Percentiles rank a stretch among this genome's conserved stretches.
These are phyloP conservation scores for Ascochyta clinopodiicola DNA, from an alignment of 2,329 filamentous ascomycete species.

Conservation along the genomic window DNA sequence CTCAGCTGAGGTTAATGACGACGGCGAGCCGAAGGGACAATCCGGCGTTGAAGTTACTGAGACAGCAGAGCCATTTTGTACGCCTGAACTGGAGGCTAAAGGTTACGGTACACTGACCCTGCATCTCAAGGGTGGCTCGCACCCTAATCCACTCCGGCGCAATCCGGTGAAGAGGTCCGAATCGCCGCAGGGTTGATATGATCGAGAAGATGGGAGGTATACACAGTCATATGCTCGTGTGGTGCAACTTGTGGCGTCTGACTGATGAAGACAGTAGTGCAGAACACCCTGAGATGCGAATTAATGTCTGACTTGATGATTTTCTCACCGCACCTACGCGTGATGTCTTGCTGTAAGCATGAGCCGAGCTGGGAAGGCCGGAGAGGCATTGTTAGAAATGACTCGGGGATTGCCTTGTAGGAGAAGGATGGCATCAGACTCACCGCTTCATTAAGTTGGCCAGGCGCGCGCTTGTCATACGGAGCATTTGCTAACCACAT, in stretches of 20 bases:
- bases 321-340: neutral
- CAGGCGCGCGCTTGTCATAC: neutral
- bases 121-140: constrained; percentile 14
- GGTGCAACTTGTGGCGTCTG: no score
- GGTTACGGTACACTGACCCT: constrained; percentile 28
- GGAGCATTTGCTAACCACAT: neutral
- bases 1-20: neutral
- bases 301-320: neutral
- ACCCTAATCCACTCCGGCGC: constrained; percentile 33
- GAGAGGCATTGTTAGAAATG: neutral
- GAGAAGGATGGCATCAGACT: neutral
- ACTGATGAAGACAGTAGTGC: neutral
- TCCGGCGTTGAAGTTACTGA: neutral
- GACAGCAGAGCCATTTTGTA: constrained; percentile 10
- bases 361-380: no score
- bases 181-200: neutral
- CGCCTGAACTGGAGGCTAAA: constrained; percentile 21
- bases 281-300: neutral
- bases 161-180: constrained; percentile 10
- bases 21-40: neutral
- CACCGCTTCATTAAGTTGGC: neutral
- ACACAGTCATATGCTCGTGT: neutral
- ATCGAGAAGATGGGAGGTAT: constrained; percentile 2
- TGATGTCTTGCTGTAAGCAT: neutral
- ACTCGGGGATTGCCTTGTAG: neutral